These are phyloP conservation scores for Hydrangea macrophylla DNA, from an alignment of 148 eudicot species.

Conservation along the genomic window DNA sequence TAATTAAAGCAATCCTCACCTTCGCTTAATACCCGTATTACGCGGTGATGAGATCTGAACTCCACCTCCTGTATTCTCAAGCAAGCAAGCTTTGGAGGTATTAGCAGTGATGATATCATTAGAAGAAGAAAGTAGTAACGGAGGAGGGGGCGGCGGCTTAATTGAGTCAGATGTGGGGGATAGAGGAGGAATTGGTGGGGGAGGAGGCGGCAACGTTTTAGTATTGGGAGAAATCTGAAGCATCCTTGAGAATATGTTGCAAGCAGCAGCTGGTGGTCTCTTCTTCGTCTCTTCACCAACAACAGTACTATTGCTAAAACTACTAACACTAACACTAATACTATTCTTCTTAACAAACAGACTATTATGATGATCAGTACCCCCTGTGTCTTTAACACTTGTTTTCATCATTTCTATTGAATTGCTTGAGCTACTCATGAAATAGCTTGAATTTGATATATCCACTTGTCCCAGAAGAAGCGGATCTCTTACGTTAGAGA, in stretches of 20 bases:
- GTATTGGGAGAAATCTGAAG: slow-evolving; percentile 42
- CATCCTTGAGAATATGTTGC: slow-evolving; percentile 38
- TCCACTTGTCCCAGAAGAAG: slow-evolving; percentile 32
- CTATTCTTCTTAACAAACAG: too few relatives aligned
- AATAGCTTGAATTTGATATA: slow-evolving; percentile 12
- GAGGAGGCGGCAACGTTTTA: slow-evolving; percentile 14
- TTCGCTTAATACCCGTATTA: slow-evolving; percentile 66
- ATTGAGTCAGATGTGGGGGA: too few relatives aligned
- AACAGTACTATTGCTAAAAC: not conserved
- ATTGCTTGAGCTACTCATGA: not conserved
- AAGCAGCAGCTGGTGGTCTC: too few relatives aligned
- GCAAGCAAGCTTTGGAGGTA: slow-evolving; percentile 20
- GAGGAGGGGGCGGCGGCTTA: not conserved
- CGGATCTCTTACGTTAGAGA: slow-evolving; percentile 44
- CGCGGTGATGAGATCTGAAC: slow-evolving; percentile 73
- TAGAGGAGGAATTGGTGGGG: slow-evolving; percentile 8
- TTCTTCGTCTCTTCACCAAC: slow-evolving; percentile 9
- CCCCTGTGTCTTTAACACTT: slow-evolving; percentile 1
- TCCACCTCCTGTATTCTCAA: slow-evolving; percentile 31
- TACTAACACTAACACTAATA: not conserved
- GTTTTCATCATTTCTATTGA: slow-evolving; percentile 16
- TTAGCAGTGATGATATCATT: slow-evolving; percentile 22
- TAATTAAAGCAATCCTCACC: slow-evolving; percentile 36
- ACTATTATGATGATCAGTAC: too few relatives aligned
- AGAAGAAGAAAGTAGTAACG: slow-evolving; percentile 11